Evolutionary conservation across 805 yeast genomes (phyloP).

Genomic region (Wickerhamomyces mucosus): DNA sequence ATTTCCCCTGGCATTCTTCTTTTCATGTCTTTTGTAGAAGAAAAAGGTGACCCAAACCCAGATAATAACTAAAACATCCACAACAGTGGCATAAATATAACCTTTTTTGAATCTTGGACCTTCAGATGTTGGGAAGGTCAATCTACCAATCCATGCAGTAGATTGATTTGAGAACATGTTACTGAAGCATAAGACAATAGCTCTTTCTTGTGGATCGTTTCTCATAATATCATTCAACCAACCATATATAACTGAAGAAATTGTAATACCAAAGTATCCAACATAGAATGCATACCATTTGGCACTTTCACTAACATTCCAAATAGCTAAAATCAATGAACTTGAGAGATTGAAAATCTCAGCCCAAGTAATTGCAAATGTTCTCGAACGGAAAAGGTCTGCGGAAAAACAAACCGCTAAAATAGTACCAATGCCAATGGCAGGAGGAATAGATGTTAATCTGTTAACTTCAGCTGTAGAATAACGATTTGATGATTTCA

Average conservation of each 20-base stretch:
- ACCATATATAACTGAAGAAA: constrained; percentile 49
- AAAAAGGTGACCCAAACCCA: constrained; percentile 22
- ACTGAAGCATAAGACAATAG: constrained; percentile 39
- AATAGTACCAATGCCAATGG: constrained; percentile 17
- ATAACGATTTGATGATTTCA: constrained; percentile 33
- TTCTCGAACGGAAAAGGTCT: constrained; percentile 30
- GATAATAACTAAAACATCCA: constrained; percentile 21
- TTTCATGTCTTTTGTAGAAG: constrained; percentile 32
- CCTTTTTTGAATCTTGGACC: constrained; percentile 49
- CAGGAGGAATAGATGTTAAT: constrained; percentile 31
- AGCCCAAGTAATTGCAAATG: constrained; percentile 30
- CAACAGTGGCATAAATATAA: constrained; percentile 30
- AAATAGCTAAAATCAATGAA: constrained; percentile 37
- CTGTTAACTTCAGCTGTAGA: constrained; percentile 30
- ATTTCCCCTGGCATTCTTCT: constrained; percentile 25
- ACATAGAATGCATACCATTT: constrained; percentile 41
- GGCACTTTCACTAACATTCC: constrained; percentile 42
- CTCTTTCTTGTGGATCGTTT: constrained; percentile 41
- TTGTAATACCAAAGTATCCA: constrained; percentile 31
- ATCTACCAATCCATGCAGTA: constrained; percentile 40
- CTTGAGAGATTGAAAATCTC: constrained; percentile 39
- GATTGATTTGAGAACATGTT: constrained; percentile 37
- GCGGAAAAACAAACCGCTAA: constrained; percentile 7
- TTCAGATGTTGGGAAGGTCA: constrained; percentile 31
- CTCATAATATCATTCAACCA: constrained; percentile 53